phyloP scores from a whole-genome alignment of 495 filamentous ascomycete species.

The Aspergillus funiculosus region DNA sequence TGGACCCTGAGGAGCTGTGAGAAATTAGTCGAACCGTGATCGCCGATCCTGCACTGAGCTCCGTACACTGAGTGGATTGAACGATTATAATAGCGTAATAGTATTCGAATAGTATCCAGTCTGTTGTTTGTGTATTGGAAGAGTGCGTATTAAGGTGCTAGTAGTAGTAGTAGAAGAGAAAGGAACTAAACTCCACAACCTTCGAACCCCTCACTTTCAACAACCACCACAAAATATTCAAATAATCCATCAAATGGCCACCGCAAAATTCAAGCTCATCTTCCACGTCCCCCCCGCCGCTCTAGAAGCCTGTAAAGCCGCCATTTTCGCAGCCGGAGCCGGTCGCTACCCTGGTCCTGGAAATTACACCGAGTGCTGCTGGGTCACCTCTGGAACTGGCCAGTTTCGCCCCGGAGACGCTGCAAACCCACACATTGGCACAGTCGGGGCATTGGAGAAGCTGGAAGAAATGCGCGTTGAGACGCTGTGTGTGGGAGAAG shows the following conservation, averaged over 20 bases:
- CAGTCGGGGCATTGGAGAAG: constrained; percentile 43
- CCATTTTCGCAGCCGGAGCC: constrained; percentile 60
- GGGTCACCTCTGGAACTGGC: constrained; percentile 47
- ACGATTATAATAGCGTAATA: no score
- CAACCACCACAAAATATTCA: neutral
- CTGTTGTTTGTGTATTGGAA: no score
- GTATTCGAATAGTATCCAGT: no score
- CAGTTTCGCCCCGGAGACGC: constrained; percentile 53
- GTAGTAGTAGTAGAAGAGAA: no score
- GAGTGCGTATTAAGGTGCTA: no score
- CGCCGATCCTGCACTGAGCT: no score
- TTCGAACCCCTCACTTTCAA: no score
- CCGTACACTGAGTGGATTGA: no score
- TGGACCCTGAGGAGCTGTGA: no score
- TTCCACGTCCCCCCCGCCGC: constrained; percentile 50
- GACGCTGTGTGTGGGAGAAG: constrained; percentile 40
- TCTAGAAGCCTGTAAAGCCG: constrained; percentile 49
- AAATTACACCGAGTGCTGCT: constrained; percentile 60
- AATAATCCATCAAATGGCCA: no score
- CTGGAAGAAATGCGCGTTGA: constrained; percentile 50
- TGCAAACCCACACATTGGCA: constrained; percentile 56
- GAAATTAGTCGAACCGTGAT: no score
- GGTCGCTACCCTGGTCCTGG: constrained; percentile 52
- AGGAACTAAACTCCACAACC: no score
- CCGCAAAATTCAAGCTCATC: constrained; percentile 47